Base-by-base conservation (phyloP, 2,329 filamentous ascomycete species). In the Xylaria sp. region DNA sequence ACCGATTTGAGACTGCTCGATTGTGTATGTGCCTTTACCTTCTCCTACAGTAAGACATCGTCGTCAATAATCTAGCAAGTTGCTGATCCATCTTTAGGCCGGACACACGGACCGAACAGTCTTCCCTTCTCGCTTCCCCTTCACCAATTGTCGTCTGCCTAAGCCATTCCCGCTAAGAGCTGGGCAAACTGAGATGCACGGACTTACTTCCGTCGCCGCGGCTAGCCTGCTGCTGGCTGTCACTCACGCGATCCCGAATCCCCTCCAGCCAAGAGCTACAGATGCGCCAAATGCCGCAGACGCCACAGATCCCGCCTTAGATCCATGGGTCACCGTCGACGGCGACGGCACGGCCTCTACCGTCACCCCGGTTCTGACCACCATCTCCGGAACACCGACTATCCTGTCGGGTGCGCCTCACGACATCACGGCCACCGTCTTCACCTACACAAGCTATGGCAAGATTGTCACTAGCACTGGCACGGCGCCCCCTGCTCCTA, bases 301-400 rank as follows among this genome's bases (percentile, higher is more conserved):
- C 10, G 10, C 64, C 4, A 71, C 60, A 5, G 72, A 75, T 54
- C 73, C 78, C n/a, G 77, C 79, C 49, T 81, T 82, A 6, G 82
- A 81, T 23, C 80, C 83, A 40, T 89, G 87, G 87, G 83, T 88
- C 56, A 81, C 80, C 4, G 83, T 88, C 68, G 80, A 83, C 74
- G 80, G 82, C 59, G 80, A 84, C 51, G 84, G 83, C 72, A 78
- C 77, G 40, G 81, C 85, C 26, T 80, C 76, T 54, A 88, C 86
- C 10, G 78, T 84, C 67, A 88, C 86, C 11, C 86, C 86, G 13
- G 78, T 82, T 13, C 72, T 80, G 36, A 85, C 81, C 53, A 85
- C 84, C 28, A 74, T 85, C 68, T 76, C 78, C 70, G 86, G 85
- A 59, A 82, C 80, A n/a, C 79, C 84, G 4, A 82, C 81, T 6